Evolutionary conservation across 179 eudicot genomes (phyloP).

Genomic region (Actinidia arguta): DNA sequence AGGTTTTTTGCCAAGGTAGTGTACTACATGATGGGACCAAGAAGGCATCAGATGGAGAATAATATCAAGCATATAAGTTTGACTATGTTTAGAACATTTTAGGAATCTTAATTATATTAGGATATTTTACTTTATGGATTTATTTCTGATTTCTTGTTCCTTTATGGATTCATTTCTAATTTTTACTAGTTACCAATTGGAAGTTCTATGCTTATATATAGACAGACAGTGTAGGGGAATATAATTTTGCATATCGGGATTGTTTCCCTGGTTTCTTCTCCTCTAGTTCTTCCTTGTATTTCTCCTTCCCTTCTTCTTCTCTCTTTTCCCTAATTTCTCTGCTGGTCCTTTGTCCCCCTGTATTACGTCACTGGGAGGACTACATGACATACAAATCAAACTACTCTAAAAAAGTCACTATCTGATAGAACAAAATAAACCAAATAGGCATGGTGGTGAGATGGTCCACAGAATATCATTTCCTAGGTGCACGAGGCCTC

Average conservation of each 20-base stretch:
- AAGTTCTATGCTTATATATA: too few species aligned
- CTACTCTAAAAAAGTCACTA: neutral
- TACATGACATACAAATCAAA: neutral
- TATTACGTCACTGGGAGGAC: neutral
- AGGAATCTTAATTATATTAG: neutral
- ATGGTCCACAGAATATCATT: neutral
- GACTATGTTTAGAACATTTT: neutral
- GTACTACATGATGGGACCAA: neutral
- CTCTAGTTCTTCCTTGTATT: too few species aligned
- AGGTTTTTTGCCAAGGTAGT: neutral
- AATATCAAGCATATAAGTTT: neutral
- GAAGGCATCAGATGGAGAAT: neutral
- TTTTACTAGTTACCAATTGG: too few species aligned
- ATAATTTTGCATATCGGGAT: too few species aligned
- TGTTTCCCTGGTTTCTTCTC: too few species aligned
- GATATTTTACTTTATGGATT: too few species aligned
- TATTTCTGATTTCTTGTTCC: neutral
- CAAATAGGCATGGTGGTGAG: neutral
- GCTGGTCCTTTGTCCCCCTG: neutral
- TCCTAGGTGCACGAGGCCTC: neutral
- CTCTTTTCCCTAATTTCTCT: neutral
- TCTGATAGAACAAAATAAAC: neutral
- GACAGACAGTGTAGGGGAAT: too few species aligned
- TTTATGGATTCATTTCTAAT: neutral
- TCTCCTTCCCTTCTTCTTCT: too few species aligned